Base-by-base conservation (phyloP, 164 flowering plant genomes). In the Platanus orientalis region DNA sequence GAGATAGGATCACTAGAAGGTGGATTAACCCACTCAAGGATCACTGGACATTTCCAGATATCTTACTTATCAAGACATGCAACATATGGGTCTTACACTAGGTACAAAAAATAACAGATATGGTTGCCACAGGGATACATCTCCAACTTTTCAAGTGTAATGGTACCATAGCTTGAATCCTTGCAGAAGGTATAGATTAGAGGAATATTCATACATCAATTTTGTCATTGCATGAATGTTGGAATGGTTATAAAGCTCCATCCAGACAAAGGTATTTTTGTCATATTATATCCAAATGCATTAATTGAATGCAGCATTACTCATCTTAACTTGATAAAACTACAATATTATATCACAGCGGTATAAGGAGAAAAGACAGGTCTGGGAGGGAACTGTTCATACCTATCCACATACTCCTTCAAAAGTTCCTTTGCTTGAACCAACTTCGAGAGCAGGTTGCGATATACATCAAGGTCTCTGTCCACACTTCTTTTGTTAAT, bases 401-500 rank as follows among this genome's bases (percentile, higher is more conserved):
- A 94, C 99, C 99, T 94, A 14, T 80, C 96, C 19, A 94, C 77
- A 68, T 87, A 94, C 75, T 94, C 99, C 88, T 74, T 84, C 6
- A 89, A 71, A 27, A 94, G 83, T 69, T 94, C 99, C 72, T 94
- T 94, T 21, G 99, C 93, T 75, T 94, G 99, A 74, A 91, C 93
- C 78, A 91, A 73, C 77, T 94, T 94, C 19, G 97, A 83, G 12
- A 94, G 89, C 56, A 89, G 84, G 78, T 89, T 91, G 67, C 99
- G 91, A 58, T 94, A 94, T 9, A 94, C 97, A 74, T 94, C 99
- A 75, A 94, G 97, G 72, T 94, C 99, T 36, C 96, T 76, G 61
- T 91, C 97, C 68, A 91, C 96, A 75, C 86, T 88, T 75, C 78
- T 79, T 73, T 94, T 94, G 72, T 79, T 66, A 29, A 94, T 76